Percentiles rank a stretch among this genome's conserved stretches.
Evolutionary conservation across 345 rosid genomes (phyloP).

Genomic region (Cochlearia excelsa): DNA sequence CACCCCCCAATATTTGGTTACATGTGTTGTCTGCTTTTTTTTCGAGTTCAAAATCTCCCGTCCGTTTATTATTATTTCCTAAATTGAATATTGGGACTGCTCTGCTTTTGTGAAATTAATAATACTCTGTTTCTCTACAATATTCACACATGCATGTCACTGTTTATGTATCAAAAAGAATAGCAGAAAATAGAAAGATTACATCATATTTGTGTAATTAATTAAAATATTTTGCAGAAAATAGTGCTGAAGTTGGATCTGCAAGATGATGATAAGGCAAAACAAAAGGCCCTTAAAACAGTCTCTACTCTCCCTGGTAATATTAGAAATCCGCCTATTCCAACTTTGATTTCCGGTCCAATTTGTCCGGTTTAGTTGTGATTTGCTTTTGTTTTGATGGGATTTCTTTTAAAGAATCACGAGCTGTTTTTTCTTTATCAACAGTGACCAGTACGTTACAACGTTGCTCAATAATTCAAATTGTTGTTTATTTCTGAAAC

Average conservation of each 20-base stretch:
- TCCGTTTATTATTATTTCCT: too few species aligned
- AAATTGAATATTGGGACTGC: neutral
- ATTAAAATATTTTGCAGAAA: constrained; percentile 51
- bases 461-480: constrained; percentile 25
- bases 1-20: too few species aligned
- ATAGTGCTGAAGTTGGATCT: constrained; percentile 69
- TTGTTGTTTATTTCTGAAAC: constrained; percentile 23
- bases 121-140: neutral
- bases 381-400: constrained; percentile 22
- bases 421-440: constrained; percentile 30
- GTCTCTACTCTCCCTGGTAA: constrained; percentile 82
- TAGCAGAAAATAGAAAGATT: neutral
- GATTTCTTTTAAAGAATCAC: constrained; percentile 22
- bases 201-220: neutral
- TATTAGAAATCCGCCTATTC: too few species aligned
- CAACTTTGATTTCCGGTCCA: constrained; percentile 5
- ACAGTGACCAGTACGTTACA: constrained; percentile 38
- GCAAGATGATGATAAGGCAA: constrained; percentile 60
- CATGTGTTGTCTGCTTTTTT: too few species aligned
- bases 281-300: constrained; percentile 83
- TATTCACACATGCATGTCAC: constrained; percentile 25
- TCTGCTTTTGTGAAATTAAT: constrained; percentile 9
- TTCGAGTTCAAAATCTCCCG: too few species aligned
- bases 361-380: constrained; percentile 18
- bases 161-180: neutral